Evolutionary conservation across 23 red algal genomes (phyloP).

Genomic region (Agarophyton chilense): DNA sequence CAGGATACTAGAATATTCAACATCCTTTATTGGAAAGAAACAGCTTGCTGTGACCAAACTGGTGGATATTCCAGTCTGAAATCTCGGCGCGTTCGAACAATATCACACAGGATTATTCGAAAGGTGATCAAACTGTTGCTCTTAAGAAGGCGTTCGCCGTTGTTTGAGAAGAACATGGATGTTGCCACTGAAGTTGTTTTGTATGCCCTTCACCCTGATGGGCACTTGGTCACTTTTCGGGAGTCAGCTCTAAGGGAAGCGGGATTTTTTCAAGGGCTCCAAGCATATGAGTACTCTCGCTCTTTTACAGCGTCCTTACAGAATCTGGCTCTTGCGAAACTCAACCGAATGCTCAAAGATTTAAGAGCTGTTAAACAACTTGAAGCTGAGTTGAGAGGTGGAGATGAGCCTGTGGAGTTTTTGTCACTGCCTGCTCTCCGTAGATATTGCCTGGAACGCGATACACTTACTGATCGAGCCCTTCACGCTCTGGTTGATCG

Average conservation of each 20-base stretch:
- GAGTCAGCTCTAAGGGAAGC: constrained; percentile 50
- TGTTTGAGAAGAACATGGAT: constrained; percentile 78
- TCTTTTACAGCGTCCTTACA: constrained; percentile 54
- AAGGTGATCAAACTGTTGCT: constrained; percentile 43
- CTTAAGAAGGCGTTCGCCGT: constrained; percentile 51
- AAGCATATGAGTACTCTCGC: constrained; percentile 65
- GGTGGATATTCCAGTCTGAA: not conserved
- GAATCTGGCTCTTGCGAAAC: constrained; percentile 61
- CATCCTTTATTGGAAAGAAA: constrained; percentile 59
- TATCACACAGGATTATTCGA: constrained; percentile 32
- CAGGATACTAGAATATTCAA: constrained; percentile 58
- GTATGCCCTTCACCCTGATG: constrained; percentile 67
- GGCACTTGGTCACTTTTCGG: constrained; percentile 48
- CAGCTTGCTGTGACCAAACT: not conserved
- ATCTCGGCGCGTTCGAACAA: constrained; percentile 11
- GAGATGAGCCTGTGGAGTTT: not conserved
- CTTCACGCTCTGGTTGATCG: constrained; percentile 39
- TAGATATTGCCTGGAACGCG: constrained; percentile 49
- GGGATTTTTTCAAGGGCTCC: constrained; percentile 52
- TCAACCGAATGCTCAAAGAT: constrained; percentile 70
- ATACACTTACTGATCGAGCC: constrained; percentile 46
- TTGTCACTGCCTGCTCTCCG: constrained; percentile 36
- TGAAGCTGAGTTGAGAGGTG: not conserved
- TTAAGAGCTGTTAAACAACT: constrained; percentile 33
- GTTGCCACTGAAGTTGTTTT: constrained; percentile 58